A percentile compares a stretch with the other conserved stretches of the same genome.
Evolutionary conservation across 441 rosid genomes (phyloP).

Genomic region (Syzygium malaccense): DNA sequence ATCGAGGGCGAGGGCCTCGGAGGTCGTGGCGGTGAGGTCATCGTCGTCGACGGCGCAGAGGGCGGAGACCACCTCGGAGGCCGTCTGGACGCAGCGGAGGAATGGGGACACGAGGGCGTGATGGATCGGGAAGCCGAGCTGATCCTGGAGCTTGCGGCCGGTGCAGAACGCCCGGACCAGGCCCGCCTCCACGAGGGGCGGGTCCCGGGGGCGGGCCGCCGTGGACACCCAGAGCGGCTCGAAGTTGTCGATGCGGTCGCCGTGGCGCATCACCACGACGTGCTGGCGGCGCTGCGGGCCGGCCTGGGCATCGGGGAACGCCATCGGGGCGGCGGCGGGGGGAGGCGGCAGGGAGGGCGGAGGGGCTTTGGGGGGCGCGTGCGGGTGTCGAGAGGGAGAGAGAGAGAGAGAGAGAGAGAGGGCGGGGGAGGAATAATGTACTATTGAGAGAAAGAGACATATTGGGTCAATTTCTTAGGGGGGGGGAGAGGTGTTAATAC

Average conservation of each 20-base stretch:
- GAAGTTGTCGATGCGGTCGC: conserved; percentile 69
- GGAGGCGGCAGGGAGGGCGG: background rate
- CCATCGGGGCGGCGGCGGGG: background rate
- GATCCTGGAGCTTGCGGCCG: conserved; percentile 39
- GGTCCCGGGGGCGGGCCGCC: conserved; percentile 81
- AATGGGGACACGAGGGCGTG: conserved; percentile 88
- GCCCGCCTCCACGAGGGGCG: conserved; percentile 51
- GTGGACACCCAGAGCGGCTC: conserved; percentile 50
- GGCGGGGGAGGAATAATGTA: background rate
- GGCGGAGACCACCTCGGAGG: conserved; percentile 50
- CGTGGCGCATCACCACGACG: conserved; percentile 84
- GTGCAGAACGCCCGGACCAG: conserved; percentile 39
- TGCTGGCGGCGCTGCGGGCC: conserved; percentile 27
- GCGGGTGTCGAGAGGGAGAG: background rate
- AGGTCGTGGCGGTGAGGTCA: conserved; percentile 20
- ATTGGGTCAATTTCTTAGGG: background rate
- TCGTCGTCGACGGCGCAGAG: conserved; percentile 39
- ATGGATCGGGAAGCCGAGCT: conserved; percentile 54
- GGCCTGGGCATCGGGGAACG: background rate
- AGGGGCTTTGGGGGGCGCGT: background rate
- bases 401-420: background rate
- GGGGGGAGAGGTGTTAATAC: background rate
- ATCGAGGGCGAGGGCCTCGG: conserved; percentile 33
- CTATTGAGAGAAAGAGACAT: background rate
- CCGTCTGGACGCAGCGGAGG: conserved; percentile 84